Base-by-base conservation (phyloP, 2,329 filamentous ascomycete genomes). In the Sarocladium kiliense region DNA sequence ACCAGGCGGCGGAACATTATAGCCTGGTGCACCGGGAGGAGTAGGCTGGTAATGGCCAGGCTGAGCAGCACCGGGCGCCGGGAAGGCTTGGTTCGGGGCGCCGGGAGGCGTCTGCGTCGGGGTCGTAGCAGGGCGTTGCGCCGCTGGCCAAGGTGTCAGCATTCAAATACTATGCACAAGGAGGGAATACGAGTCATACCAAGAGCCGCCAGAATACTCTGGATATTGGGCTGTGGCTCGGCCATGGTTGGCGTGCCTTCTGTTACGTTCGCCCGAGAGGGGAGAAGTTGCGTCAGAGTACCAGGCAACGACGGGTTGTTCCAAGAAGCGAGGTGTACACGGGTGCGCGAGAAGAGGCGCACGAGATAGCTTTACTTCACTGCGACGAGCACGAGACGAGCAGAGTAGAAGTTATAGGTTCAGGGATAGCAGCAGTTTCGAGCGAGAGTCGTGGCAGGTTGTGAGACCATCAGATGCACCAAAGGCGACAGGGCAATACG, bases 131-230 rank as follows among this genome's bases (percentile, higher is more conserved):
- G 72, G 72, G 60, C 73, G 70, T 65, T 78, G 75, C 36, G 76
- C 74, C 44, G 74, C 74, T 77, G 62, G 54, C 60, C 47, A 54
- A 51, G 57, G 54, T 58, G 62, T 65, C 54, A 66, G 62, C 56
- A 41, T 26, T 27, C 23, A 27, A n/a, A 23, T 9, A 57, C 25
- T 56, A 54, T 32, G 44, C 42, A 55, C 44, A 49, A n/a, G n/a
- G 56, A 41, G 30, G 16, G 57, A 47, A 34, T n/a, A 53, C 44
- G 53, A 55, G 50, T 65, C 74, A 63, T 71, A 78, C 75, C 75
- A 55, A 78, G 68, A 58, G 76, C 76, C 56, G 76, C 76, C 59
- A 78, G 68, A 57, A 78, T 77, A 58, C 74, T 75, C 63, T 76
- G 70, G 56, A 76, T 75, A 55, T 72, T 69, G 50, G 69, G 70